Evolutionary conservation across 2,329 filamentous ascomycete species (phyloP).

Genomic region (Furcasterigmium sp.): DNA sequence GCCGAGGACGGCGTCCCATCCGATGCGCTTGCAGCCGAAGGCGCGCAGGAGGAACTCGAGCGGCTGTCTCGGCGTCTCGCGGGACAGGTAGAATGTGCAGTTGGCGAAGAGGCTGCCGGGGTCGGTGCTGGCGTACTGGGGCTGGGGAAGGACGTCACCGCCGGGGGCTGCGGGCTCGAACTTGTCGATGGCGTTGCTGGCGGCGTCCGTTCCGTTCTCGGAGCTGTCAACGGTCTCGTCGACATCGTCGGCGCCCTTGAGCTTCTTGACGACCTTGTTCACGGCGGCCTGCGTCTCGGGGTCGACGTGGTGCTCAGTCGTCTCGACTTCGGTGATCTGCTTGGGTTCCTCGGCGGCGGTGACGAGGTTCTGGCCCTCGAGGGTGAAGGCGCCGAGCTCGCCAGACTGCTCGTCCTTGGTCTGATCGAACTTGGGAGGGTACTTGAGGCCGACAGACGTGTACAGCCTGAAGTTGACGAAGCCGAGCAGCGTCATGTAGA

Average conservation of each 20-base stretch:
- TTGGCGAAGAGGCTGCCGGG: conserved; percentile 76
- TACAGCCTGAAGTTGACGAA: conserved; percentile 97
- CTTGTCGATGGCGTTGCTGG: conserved; percentile 71
- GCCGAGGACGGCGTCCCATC: conserved; percentile 87
- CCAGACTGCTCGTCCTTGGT: conserved; percentile 83
- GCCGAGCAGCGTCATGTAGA: conserved; percentile 92
- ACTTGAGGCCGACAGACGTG: conserved; percentile 84
- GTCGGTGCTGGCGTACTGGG: conserved; percentile 59
- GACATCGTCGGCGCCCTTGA: conserved; percentile 50
- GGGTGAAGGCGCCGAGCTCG: conserved; percentile 83
- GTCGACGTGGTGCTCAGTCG: conserved; percentile 48
- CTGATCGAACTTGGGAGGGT: conserved; percentile 89
- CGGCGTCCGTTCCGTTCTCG: conserved; percentile 29
- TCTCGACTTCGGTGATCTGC: conserved; percentile 44
- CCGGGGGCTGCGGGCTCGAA: conserved; percentile 82
- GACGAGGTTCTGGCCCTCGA: conserved; percentile 67
- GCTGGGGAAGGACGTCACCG: conserved; percentile 82
- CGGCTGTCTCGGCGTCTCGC: conserved; percentile 85
- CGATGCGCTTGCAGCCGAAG: conserved; percentile 93
- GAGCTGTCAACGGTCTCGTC: conserved; percentile 34
- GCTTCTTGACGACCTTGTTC: conserved; percentile 62
- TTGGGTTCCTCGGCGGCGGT: conserved; percentile 46
- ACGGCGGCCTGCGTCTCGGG: conserved; percentile 61
- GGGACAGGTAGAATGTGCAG: conserved; percentile 87
- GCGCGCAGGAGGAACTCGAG: conserved; percentile 90